Evolutionary conservation across 345 rosid species (phyloP), one percentile per base, ranked within the genome.

Genomic region (Gossypium stocksii): DNA sequence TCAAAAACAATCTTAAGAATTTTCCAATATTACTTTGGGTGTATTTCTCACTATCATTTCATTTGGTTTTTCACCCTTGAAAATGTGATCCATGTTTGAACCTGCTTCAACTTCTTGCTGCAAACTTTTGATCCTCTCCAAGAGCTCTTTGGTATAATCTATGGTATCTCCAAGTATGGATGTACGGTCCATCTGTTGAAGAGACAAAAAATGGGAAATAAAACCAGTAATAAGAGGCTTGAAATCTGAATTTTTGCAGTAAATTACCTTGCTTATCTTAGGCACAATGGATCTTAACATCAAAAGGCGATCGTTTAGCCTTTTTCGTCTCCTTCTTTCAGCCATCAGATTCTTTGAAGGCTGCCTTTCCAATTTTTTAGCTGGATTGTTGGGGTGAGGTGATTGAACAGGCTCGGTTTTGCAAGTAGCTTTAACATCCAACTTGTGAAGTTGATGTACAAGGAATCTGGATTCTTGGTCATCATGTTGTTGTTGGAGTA

Each of bases 261-360:
- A 16, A 59, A 56, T 83, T 77, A 91, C 98, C 97, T 93, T 93
- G 84, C 97, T 91, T 82, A 93, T 93, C 88, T 93, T 93, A 9
- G 98, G 98, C 45, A 93, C 97, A 19, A 93, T 90, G 72, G 98
- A 93, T 85, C 98, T 82, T 66, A 93, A 87, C 94, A 91, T 94
- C 59, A 93, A 88, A 48, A 92, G 93, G 43, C 97, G 84, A 74
- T 89, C 97, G 77, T 92, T 90, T 61, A 94, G 86, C 49, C 97
- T 80, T 85, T 92, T 90, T 64, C 97, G 86, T 79, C 94, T 83
- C 72, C 97, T 89, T 76, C 97, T 86, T 82, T 92, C 97, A 1
- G 97, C 97, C 97, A 89, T 88, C 23, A 90, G 74, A 81, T 93
- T 93, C 90, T 93, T 93, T 1, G 98, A 93, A 19, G 98, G 98